These are phyloP conservation scores for Scedosporium aurantiacum DNA, from an alignment of 2,329 filamentous ascomycete species.

Conservation along the genomic window DNA sequence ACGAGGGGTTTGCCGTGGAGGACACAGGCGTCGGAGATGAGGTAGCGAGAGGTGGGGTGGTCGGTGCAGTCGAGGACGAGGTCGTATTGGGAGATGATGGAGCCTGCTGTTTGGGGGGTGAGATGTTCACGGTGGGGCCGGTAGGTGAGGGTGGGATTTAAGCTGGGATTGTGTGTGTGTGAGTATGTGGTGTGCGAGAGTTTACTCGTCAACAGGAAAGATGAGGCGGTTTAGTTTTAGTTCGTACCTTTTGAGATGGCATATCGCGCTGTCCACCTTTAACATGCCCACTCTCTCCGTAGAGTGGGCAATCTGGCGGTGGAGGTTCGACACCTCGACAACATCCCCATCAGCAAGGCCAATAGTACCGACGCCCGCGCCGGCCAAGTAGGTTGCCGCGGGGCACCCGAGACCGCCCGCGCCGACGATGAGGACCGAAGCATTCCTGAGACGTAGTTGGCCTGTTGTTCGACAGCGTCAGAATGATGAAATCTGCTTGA, in stretches of 20 bases:
- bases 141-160: conserved; percentile 65
- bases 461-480: conserved; percentile 32
- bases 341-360: conserved; percentile 80
- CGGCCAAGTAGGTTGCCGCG: conserved; percentile 83
- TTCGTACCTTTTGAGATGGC: conserved; percentile 48
- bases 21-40: conserved; percentile 84
- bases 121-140: conserved; percentile 53
- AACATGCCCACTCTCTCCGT: conserved; percentile 57
- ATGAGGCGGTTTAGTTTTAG: conserved; percentile 12
- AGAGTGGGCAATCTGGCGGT: conserved; percentile 78
- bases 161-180: conserved; percentile 25
- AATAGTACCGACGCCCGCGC: conserved; percentile 72
- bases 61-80: conserved; percentile 92
- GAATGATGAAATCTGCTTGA: not conserved
- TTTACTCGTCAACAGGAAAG: not conserved
- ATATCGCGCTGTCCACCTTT: conserved; percentile 71
- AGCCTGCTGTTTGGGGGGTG: conserved; percentile 53
- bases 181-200: not conserved
- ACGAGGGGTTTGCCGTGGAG: conserved; percentile 69
- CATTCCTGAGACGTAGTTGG: conserved; percentile 60
- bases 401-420: conserved; percentile 87
- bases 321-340: conserved; percentile 83
- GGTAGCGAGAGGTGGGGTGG: conserved; percentile 79
- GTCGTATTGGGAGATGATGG: conserved; percentile 62
- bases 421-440: conserved; percentile 71